These are phyloP conservation scores for Allomyces arbusculus DNA, from an alignment of 192 early-diverging fungal genomes.

Conservation along the genomic window DNA sequence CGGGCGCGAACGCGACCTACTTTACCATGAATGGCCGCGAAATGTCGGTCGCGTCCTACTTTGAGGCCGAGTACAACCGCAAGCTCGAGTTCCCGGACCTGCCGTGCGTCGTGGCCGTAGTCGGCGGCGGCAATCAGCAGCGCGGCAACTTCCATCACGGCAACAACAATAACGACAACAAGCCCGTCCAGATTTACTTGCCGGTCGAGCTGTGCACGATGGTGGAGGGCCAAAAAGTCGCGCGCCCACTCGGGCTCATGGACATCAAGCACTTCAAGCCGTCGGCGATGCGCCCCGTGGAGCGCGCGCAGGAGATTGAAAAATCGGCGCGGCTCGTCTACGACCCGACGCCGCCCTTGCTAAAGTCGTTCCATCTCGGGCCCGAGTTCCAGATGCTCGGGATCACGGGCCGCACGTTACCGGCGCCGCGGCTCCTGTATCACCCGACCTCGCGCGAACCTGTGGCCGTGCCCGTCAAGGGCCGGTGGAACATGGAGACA, in stretches of 20 bases:
- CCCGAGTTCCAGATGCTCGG: neutral
- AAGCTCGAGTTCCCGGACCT: conserved; percentile 52
- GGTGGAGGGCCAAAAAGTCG: neutral
- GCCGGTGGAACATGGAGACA: neutral
- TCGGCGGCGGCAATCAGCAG: too few relatives aligned
- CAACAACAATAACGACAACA: too few relatives aligned
- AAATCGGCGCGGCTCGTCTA: neutral
- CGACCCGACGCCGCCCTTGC: neutral
- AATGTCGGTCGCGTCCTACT: conserved; percentile 59
- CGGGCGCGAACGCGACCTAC: neutral
- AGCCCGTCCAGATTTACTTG: neutral
- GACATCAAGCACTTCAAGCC: neutral
- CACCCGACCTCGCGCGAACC: neutral
- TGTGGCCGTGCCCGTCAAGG: neutral
- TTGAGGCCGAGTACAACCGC: conserved; percentile 46
- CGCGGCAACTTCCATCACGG: too few relatives aligned
- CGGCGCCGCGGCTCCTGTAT: neutral
- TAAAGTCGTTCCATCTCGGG: neutral
- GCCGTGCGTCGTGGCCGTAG: conserved; percentile 49
- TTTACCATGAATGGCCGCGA: conserved; percentile 2
- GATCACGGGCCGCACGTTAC: neutral
- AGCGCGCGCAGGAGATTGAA: neutral
- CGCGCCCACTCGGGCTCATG: neutral
- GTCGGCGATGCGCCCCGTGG: neutral
- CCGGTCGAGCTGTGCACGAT: neutral